Evolutionary conservation across 108 stramenopile genomes (phyloP).

Genomic region (Nitzschia sp.): DNA sequence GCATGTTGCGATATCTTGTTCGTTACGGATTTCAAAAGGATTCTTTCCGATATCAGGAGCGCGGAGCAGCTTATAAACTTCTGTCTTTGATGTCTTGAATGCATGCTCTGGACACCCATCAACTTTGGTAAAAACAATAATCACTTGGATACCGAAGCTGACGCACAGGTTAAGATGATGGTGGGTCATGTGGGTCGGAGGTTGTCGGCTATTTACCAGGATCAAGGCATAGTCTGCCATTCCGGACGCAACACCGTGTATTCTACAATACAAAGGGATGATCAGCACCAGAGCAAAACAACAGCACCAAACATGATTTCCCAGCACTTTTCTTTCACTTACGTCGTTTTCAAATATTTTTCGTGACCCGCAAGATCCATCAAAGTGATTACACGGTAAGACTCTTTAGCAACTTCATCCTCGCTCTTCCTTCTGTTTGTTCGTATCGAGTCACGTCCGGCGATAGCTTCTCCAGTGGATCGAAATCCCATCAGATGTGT

Average conservation of each 20-base stretch:
- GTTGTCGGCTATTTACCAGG: slow-evolving; percentile 95
- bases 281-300: background rate
- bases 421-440: slow-evolving; percentile 76
- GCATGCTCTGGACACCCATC: slow-evolving; percentile 97
- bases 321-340: slow-evolving; percentile 22
- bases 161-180: slow-evolving; percentile 97
- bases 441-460: slow-evolving; percentile 60
- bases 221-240: slow-evolving; percentile 96
- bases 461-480: slow-evolving; percentile 77
- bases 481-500: slow-evolving; percentile 93
- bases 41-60: slow-evolving; percentile 69
- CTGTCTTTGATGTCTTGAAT: slow-evolving; percentile 85
- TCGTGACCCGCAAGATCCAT: slow-evolving; percentile 99
- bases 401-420: slow-evolving; percentile 81
- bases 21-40: slow-evolving; percentile 79
- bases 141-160: slow-evolving; percentile 92
- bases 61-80: slow-evolving; percentile 72
- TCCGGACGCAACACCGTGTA: slow-evolving; percentile 94
- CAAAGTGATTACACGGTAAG: slow-evolving; percentile 85
- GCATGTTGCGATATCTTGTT: slow-evolving; percentile 86
- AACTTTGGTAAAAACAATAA: slow-evolving; percentile 95
- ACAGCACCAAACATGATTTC: background rate
- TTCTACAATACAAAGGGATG: slow-evolving; percentile 27
- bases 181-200: slow-evolving; percentile 98
- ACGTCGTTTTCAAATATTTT: slow-evolving; percentile 98